A percentile compares a stretch with the other conserved stretches of the same genome.
Evolutionary conservation across 352 stramenopile species (phyloP).

Genomic region (Pythium diclinum): DNA sequence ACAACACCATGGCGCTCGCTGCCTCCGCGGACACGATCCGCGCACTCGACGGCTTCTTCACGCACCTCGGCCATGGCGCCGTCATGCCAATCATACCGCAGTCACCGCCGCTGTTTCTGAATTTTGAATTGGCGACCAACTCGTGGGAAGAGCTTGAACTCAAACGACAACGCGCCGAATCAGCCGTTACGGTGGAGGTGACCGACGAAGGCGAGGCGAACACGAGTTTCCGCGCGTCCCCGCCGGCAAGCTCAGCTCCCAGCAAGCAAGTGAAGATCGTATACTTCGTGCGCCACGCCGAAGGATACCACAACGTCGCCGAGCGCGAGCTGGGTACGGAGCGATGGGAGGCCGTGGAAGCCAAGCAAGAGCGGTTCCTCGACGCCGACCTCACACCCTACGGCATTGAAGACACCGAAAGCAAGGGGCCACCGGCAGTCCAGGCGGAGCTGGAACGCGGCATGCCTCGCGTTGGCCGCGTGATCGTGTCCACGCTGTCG

Average conservation of each 20-base stretch:
- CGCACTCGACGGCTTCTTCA: constrained; percentile 31
- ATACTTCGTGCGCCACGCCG: constrained; percentile 74
- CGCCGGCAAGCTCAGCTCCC: not conserved
- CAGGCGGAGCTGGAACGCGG: constrained; percentile 38
- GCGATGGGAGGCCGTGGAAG: constrained; percentile 60
- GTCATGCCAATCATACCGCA: not conserved
- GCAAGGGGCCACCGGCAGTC: constrained; percentile 37
- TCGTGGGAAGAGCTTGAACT: constrained; percentile 31
- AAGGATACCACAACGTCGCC: constrained; percentile 71
- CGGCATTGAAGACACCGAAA: constrained; percentile 45
- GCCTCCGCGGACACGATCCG: constrained; percentile 23
- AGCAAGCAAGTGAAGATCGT: constrained; percentile 55
- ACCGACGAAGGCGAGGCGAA: constrained; percentile 23
- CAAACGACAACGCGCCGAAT: constrained; percentile 25
- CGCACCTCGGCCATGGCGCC: constrained; percentile 1
- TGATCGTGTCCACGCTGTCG: constrained; percentile 68
- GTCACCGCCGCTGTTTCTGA: constrained; percentile 22
- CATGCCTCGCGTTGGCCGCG: constrained; percentile 57
- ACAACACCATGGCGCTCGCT: constrained; percentile 18
- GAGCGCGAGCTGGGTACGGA: constrained; percentile 47
- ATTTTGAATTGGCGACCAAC: constrained; percentile 30
- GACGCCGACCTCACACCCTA: constrained; percentile 63
- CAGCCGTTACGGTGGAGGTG: constrained; percentile 18
- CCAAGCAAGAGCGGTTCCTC: constrained; percentile 54
- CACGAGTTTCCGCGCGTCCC: constrained; percentile 2